phyloP scores from a whole-genome alignment of 331 rosid species.

The Quercus tomentella region DNA sequence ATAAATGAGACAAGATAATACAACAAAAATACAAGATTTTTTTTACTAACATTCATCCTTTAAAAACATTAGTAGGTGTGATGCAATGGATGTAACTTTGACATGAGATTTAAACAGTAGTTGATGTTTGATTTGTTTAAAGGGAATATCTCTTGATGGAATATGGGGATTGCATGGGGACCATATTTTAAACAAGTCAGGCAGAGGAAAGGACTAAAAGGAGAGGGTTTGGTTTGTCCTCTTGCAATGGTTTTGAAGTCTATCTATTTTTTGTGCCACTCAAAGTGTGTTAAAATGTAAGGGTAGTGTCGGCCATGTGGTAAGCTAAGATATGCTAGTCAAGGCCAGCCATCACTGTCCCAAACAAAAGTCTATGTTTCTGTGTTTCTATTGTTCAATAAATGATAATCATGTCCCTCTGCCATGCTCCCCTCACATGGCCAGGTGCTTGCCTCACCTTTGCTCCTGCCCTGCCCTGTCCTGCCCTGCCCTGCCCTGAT shows the following conservation, averaged over 20 bases:
- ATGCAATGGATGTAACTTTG: no score
- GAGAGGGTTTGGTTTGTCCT: constrained; percentile 8
- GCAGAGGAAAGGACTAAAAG: no score
- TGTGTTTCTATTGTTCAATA: background rate
- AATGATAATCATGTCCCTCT: constrained; percentile 17
- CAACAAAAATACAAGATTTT: no score
- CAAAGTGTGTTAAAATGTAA: constrained; percentile 5
- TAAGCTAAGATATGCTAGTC: constrained; percentile 18
- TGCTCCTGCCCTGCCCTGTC: background rate
- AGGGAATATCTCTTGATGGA: constrained; percentile 29
- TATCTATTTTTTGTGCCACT: background rate
- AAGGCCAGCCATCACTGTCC: constrained; percentile 22
- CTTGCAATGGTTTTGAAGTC: background rate
- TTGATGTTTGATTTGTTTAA: background rate
- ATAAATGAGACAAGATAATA: no score
- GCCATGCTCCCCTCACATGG: constrained; percentile 16
- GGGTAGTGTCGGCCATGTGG: constrained; percentile 34
- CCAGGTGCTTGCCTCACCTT: background rate
- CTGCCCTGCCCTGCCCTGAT: background rate
- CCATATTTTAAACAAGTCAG: background rate
- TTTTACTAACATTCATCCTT: no score
- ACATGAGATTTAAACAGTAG: background rate
- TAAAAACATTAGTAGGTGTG: no score
- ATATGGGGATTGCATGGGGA: constrained; percentile 38
- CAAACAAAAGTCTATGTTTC: background rate